Evolutionary conservation across 495 filamentous ascomycete species (phyloP).

Genomic region (Sordaria brevicollis): DNA sequence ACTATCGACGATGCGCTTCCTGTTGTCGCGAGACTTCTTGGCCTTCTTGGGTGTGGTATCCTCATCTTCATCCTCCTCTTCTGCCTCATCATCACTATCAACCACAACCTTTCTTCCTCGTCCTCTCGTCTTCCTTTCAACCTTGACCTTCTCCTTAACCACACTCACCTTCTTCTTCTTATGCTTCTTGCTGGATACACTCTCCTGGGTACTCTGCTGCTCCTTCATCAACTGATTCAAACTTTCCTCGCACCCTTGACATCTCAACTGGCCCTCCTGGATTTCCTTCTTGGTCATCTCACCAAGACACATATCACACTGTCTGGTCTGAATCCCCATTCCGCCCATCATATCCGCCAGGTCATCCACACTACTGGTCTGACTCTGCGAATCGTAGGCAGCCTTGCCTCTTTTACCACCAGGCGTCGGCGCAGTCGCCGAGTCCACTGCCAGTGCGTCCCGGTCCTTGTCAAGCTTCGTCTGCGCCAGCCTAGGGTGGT

Average conservation of each 20-base stretch:
- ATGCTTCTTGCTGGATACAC: constrained; percentile 11
- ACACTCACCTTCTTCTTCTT: constrained; percentile 22
- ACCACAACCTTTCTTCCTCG: neutral
- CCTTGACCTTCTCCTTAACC: constrained; percentile 26
- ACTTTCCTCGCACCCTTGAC: constrained; percentile 18
- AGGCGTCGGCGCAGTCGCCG: constrained; percentile 28
- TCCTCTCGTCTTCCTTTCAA: constrained; percentile 18
- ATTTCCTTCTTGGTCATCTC: constrained; percentile 52
- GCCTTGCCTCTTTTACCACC: constrained; percentile 23
- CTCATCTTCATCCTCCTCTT: constrained; percentile 39
- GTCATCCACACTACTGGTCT: constrained; percentile 47
- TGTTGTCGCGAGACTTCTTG: constrained; percentile 35
- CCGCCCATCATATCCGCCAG: constrained; percentile 78
- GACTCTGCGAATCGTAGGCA: constrained; percentile 34
- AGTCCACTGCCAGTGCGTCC: constrained; percentile 64
- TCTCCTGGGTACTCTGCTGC: neutral
- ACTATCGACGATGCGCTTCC: constrained; percentile 45
- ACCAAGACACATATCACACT: constrained; percentile 80
- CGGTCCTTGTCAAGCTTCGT: constrained; percentile 77
- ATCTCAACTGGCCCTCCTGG: constrained; percentile 42
- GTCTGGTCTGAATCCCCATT: constrained; percentile 67
- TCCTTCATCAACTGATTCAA: constrained; percentile 26
- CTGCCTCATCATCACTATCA: constrained; percentile 2
- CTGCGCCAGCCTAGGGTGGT: constrained; percentile 80
- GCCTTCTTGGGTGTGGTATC: constrained; percentile 30